Conservation (phyloP, 805 yeast genomes). For the Teunomyces tritomae region DNA sequence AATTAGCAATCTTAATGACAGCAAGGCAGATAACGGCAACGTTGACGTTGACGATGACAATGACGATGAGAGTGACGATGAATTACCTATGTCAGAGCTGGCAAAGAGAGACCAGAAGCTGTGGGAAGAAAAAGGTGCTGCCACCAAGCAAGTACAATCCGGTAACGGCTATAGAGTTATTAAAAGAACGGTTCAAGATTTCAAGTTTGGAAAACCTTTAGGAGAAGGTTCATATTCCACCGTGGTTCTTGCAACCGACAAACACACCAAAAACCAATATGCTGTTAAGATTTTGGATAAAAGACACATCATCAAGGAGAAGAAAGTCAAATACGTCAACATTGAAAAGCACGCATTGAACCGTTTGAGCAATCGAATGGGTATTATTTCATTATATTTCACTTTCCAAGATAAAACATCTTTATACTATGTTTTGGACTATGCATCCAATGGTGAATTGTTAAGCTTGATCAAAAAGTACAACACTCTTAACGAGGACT, state of each 20-base stretch:
- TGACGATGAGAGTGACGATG: constrained; percentile 11
- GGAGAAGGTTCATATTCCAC: constrained; percentile 49
- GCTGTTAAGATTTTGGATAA: constrained; percentile 79
- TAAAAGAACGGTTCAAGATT: constrained; percentile 39
- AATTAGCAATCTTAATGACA: not conserved
- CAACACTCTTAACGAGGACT: constrained; percentile 70
- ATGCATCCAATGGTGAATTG: constrained; percentile 77
- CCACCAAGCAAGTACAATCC: constrained; percentile 19
- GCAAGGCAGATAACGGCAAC: not conserved
- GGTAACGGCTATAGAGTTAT: constrained; percentile 21
- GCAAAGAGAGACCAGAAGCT: constrained; percentile 16
- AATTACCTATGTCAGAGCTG: constrained; percentile 6
- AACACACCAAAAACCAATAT: constrained; percentile 53
- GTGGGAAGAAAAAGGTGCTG: constrained; percentile 39
- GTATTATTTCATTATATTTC: constrained; percentile 66
- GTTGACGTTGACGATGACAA: not conserved
- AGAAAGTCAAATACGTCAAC: constrained; percentile 80
- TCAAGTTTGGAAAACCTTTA: constrained; percentile 38
- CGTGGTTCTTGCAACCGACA: constrained; percentile 46
- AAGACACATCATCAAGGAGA: constrained; percentile 74
- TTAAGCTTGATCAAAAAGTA: constrained; percentile 62
- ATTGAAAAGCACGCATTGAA: constrained; percentile 80
- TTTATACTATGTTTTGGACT: constrained; percentile 72
- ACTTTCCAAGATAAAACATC: constrained; percentile 78
- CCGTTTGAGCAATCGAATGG: constrained; percentile 57